Conservation (phyloP, 2,329 filamentous ascomycete genomes). For the Talaromyces sp. region DNA sequence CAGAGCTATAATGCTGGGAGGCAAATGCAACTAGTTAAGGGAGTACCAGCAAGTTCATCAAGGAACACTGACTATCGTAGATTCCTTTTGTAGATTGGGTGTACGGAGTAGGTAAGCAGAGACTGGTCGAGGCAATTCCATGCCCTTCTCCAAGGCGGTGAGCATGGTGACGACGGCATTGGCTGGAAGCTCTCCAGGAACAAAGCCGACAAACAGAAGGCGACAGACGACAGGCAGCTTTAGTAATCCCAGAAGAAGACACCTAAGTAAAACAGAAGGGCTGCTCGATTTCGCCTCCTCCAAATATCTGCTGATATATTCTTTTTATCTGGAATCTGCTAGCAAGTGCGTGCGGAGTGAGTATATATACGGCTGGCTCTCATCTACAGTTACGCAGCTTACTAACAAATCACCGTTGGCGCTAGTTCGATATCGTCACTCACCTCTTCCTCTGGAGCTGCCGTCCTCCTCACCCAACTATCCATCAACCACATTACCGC, state of each 20-base stretch:
- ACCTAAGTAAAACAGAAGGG: neutral
- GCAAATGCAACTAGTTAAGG: neutral
- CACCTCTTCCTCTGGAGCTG: constrained; percentile 35
- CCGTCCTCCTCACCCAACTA: constrained; percentile 21
- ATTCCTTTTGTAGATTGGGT: neutral
- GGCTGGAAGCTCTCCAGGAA: constrained; percentile 8
- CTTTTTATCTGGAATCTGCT: neutral
- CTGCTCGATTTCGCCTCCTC: constrained; percentile 2
- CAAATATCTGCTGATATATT: neutral
- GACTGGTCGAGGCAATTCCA: constrained; percentile 35
- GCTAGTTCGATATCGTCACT: constrained; percentile 36
- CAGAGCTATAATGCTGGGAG: neutral
- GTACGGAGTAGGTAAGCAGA: neutral
- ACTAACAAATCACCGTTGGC: constrained; percentile 9
- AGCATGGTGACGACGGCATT: constrained; percentile 12
- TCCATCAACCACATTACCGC: constrained; percentile 16
- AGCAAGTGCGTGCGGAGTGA: neutral
- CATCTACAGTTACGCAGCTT: neutral
- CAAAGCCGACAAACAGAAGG: neutral
- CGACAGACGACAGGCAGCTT: neutral
- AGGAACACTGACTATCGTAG: neutral
- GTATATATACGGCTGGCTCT: neutral
- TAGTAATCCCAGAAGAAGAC: constrained; percentile 4
- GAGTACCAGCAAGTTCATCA: neutral
- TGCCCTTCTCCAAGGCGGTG: constrained; percentile 34